phyloP scores from a whole-genome alignment of 2,329 filamentous ascomycete genomes.

The Geosmithia flava region DNA sequence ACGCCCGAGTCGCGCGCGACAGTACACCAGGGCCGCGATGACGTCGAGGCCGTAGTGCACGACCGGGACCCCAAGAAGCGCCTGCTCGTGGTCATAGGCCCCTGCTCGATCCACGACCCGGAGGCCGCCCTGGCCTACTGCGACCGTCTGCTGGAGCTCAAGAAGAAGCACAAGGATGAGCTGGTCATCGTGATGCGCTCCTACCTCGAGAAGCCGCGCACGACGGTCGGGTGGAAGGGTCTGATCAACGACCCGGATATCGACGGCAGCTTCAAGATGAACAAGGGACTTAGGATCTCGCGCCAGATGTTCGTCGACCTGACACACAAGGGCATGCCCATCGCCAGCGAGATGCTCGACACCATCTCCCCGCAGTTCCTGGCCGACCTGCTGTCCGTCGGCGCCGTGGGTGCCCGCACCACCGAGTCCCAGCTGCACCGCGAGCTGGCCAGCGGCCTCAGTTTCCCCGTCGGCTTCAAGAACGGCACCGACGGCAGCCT shows the following conservation, averaged over 20 bases:
- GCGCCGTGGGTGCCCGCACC: conserved; percentile 89
- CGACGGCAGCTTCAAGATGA: conserved; percentile 97
- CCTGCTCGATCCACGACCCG: conserved; percentile 96
- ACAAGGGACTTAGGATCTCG: conserved; percentile 82
- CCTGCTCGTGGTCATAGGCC: conserved; percentile 69
- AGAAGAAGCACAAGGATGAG: conserved; percentile 80
- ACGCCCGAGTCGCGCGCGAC: conserved; percentile 44
- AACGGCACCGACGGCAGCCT: conserved; percentile 93
- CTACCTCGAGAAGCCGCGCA: conserved; percentile 97
- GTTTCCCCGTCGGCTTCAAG: conserved; percentile 98
- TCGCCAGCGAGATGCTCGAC: conserved; percentile 95
- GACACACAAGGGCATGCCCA: conserved; percentile 84
- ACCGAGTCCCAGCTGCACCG: conserved; percentile 94
- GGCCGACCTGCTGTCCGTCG: conserved; percentile 81
- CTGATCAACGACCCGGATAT: conserved; percentile 98
- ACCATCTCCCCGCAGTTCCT: conserved; percentile 97
- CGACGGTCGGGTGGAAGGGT: conserved; percentile 97
- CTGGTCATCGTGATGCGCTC: conserved; percentile 94
- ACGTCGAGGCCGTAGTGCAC: conserved; percentile 57
- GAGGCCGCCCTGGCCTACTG: conserved; percentile 86
- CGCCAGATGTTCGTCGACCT: conserved; percentile 89
- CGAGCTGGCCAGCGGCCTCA: conserved; percentile 84
- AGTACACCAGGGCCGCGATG: conserved; percentile 47
- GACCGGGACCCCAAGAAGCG: conserved; percentile 48
- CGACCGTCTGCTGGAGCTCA: conserved; percentile 65